Evolutionary conservation across 495 filamentous ascomycete species (phyloP).

Genomic region (Friedmanniomyces simplex): DNA sequence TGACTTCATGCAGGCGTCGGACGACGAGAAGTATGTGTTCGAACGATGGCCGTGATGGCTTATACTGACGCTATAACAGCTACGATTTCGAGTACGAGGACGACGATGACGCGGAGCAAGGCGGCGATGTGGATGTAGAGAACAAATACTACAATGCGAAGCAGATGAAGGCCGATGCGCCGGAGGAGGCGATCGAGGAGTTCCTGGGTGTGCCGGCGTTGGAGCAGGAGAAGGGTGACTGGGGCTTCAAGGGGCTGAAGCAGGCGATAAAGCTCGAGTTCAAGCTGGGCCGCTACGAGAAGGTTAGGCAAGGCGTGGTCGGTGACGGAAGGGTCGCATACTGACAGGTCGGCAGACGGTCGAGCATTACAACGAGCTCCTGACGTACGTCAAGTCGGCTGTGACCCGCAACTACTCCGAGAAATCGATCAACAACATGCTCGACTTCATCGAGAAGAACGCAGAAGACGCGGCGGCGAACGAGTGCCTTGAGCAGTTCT

Average conservation of each 20-base stretch:
- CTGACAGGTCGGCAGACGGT: conserved; percentile 59
- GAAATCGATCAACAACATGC: conserved; percentile 99
- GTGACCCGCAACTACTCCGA: conserved; percentile 98
- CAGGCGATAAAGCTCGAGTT: conserved; percentile 97
- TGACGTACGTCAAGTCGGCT: conserved; percentile 94
- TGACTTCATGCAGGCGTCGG: conserved; percentile 98
- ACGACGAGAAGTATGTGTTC: conserved; percentile 61
- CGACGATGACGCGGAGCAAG: conserved; percentile 70
- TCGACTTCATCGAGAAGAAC: conserved; percentile 93
- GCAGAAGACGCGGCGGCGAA: conserved; percentile 70
- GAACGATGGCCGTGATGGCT: neutral
- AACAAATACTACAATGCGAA: conserved; percentile 99
- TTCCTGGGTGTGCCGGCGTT: conserved; percentile 77
- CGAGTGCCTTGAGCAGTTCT: conserved; percentile 90
- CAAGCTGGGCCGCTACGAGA: conserved; percentile 69
- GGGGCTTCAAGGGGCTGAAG: conserved; percentile 97
- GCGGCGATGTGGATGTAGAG: conserved; percentile 85
- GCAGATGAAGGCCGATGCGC: conserved; percentile 78
- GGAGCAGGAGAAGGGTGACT: conserved; percentile 87
- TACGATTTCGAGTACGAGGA: conserved; percentile 97
- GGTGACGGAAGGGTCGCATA: conserved; percentile 5
- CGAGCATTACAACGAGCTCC: conserved; percentile 89
- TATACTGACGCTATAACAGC: conserved; percentile 32
- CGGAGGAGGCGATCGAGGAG: conserved; percentile 81
- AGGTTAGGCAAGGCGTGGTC: conserved; percentile 43